Percentiles rank a stretch among this genome's conserved stretches.
These are phyloP conservation scores for Clarireedia paspali DNA, from an alignment of 2,329 filamentous ascomycete species.

Conservation along the genomic window DNA sequence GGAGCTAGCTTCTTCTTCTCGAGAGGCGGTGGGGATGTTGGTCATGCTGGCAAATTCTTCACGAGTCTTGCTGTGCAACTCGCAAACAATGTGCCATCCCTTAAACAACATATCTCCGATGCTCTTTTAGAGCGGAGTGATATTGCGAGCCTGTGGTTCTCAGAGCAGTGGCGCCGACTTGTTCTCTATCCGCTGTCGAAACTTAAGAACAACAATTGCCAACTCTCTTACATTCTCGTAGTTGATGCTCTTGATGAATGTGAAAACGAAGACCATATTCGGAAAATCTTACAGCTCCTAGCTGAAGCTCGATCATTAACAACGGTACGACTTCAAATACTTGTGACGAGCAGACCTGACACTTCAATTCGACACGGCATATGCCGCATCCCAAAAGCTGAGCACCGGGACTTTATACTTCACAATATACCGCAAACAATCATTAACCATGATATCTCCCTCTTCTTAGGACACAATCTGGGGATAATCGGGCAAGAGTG, in stretches of 20 bases:
- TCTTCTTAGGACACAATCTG: slow-evolving; percentile 7
- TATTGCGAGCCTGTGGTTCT: slow-evolving; percentile 26
- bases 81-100: slow-evolving; percentile 20
- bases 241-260: too few species aligned
- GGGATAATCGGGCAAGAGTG: slow-evolving; percentile 9
- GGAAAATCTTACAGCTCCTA: too few species aligned
- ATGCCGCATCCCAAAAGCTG: not conserved
- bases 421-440: slow-evolving; percentile 11
- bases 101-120: slow-evolving; percentile 24
- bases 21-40: slow-evolving; percentile 18
- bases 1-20: slow-evolving; percentile 29
- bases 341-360: slow-evolving; percentile 28
- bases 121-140: slow-evolving; percentile 28
- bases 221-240: too few species aligned
- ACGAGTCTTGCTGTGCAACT: slow-evolving; percentile 28
- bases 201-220: too few species aligned
- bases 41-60: slow-evolving; percentile 28
- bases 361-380: slow-evolving; percentile 19
- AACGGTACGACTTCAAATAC: slow-evolving; percentile 14
- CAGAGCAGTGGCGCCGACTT: slow-evolving; percentile 29
- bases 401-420: not conserved
- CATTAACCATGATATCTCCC: slow-evolving; percentile 13
- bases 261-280: too few species aligned
- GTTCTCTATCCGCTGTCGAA: too few species aligned
- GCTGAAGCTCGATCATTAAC: too few species aligned